Percentiles rank a stretch among this genome's conserved stretches.
These are phyloP conservation scores for Fusarium drepaniforme DNA, from an alignment of 2,329 filamentous ascomycete genomes.

Conservation along the genomic window DNA sequence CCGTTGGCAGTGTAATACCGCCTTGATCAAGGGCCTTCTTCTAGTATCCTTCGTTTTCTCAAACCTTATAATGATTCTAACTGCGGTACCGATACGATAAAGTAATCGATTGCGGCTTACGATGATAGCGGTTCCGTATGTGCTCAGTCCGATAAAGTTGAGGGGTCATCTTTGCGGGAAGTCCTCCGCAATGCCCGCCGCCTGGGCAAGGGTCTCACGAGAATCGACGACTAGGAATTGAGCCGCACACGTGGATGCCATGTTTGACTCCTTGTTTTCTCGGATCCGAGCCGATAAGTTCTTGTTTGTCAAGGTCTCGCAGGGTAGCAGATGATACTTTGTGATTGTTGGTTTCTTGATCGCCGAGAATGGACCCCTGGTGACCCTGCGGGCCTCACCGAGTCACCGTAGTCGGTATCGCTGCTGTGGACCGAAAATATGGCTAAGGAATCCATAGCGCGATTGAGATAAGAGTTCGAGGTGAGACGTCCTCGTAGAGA, in stretches of 20 bases:
- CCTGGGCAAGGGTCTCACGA: background rate
- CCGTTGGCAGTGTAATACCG: background rate
- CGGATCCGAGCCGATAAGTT: background rate
- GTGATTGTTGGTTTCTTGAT: background rate
- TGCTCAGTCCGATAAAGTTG: background rate
- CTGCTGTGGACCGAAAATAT: background rate
- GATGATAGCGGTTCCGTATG: background rate
- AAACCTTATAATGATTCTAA: background rate
- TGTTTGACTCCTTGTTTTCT: background rate
- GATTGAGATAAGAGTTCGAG: background rate
- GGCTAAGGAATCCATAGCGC: background rate
- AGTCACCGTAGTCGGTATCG: background rate
- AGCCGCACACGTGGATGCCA: background rate
- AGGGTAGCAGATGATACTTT: background rate
- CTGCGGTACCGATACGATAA: background rate
- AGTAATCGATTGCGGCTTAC: background rate
- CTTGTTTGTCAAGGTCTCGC: background rate
- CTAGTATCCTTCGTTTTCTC: background rate
- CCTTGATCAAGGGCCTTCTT: background rate
- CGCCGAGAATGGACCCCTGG: background rate
- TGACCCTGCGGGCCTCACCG: background rate
- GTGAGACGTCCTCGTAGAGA: background rate
- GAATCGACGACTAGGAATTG: background rate
- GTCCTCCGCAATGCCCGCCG: background rate
- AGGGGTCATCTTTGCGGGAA: background rate